Evolutionary conservation across 306 rosid species (phyloP).

Genomic region (Glycine soja): DNA sequence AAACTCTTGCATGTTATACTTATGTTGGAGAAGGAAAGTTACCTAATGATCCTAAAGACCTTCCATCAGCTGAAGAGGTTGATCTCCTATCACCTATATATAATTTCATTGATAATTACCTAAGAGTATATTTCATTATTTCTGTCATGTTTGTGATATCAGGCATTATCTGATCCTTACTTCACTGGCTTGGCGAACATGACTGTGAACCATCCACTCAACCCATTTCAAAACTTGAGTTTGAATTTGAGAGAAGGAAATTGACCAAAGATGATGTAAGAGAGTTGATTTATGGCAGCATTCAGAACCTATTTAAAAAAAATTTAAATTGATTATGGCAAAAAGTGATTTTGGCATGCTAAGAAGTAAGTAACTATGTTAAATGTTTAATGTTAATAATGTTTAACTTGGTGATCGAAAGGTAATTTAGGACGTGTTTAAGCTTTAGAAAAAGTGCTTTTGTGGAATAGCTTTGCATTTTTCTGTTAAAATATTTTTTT

Average conservation of each 20-base stretch:
- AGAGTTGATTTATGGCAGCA: slow-evolving; percentile 50
- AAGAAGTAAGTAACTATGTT: slow-evolving; percentile 43
- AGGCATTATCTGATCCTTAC: slow-evolving; percentile 92
- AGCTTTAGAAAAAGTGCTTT: neutral
- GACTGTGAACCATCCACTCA: slow-evolving; percentile 88
- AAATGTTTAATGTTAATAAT: neutral
- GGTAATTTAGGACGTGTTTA: slow-evolving; percentile 54
- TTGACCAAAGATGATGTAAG: slow-evolving; percentile 92
- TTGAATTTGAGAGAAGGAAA: slow-evolving; percentile 95
- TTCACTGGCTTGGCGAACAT: slow-evolving; percentile 78
- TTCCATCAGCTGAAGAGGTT: slow-evolving; percentile 93
- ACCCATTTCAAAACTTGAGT: slow-evolving; percentile 97
- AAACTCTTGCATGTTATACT: too few relatives aligned
- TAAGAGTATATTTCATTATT: slow-evolving; percentile 7
- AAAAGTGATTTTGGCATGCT: slow-evolving; percentile 6
- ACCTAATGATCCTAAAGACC: slow-evolving; percentile 98
- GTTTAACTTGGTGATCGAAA: slow-evolving; percentile 81
- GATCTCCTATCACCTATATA: too few relatives aligned
- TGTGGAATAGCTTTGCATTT: neutral
- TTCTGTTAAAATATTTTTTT: neutral
- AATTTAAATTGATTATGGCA: neutral
- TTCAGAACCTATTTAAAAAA: neutral
- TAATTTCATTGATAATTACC: slow-evolving; percentile 41
- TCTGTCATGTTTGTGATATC: slow-evolving; percentile 47
- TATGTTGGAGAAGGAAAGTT: too few relatives aligned